Percentiles rank a stretch among this genome's conserved stretches.
Conservation (phyloP, 106 monocot genomes). For the Allium sativum region DNA sequence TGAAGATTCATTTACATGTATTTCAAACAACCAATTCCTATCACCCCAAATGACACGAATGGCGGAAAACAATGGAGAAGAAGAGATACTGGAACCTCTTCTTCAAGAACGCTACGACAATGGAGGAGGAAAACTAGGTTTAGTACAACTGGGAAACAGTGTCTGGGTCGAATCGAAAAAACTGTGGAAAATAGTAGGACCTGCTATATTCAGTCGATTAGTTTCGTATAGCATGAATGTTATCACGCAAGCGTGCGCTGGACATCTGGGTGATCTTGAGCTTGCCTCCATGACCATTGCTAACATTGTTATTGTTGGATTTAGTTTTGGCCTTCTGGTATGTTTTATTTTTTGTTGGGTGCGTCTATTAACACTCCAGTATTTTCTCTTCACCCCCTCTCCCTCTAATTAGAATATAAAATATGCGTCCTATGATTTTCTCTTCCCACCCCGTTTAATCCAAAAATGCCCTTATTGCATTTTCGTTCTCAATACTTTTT, state of each 20-base stretch:
- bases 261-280: slow-evolving; percentile 19
- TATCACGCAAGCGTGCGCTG: slow-evolving; percentile 21
- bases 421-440: too few species aligned
- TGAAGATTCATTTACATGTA: too few species aligned
- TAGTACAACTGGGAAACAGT: background rate
- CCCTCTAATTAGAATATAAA: too few species aligned
- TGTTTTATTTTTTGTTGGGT: background rate
- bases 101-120: background rate
- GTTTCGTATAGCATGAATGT: slow-evolving; percentile 21
- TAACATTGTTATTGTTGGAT: slow-evolving; percentile 16
- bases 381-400: too few species aligned
- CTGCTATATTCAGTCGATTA: slow-evolving; percentile 13
- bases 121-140: background rate
- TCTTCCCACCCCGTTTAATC: too few species aligned
- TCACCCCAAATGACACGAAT: background rate
- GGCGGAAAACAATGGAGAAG: background rate
- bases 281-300: slow-evolving; percentile 23
- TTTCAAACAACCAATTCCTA: background rate
- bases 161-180: slow-evolving; percentile 13
- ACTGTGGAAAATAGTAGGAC: slow-evolving; percentile 17
- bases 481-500: too few species aligned
- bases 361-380: too few species aligned
- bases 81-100: background rate
- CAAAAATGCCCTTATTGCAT: too few species aligned
- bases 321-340: slow-evolving; percentile 24